Conservation (phyloP, 2,329 filamentous ascomycete genomes). For the Aphanocladium album region DNA sequence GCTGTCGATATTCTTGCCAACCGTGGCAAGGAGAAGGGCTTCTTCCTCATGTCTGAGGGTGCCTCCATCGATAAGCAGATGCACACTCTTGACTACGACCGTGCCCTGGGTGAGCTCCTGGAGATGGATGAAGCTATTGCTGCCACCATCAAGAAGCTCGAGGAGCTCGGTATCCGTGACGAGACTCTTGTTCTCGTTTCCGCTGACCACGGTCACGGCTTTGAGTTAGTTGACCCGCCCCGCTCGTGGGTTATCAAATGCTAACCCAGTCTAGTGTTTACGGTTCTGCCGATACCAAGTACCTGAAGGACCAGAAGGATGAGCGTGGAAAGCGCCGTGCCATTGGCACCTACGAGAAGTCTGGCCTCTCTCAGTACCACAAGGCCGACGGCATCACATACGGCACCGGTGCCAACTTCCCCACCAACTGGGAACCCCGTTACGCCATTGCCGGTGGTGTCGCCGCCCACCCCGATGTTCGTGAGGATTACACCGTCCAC, state of each 20-base stretch:
- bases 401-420: slow-evolving; percentile 70
- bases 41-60: slow-evolving; percentile 84
- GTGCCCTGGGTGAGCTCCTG: slow-evolving; percentile 76
- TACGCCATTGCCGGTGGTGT: slow-evolving; percentile 74
- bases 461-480: slow-evolving; percentile 65
- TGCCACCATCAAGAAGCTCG: slow-evolving; percentile 67
- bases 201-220: slow-evolving; percentile 85
- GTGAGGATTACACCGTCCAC: slow-evolving; percentile 72
- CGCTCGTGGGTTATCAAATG: background rate
- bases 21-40: slow-evolving; percentile 64
- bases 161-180: slow-evolving; percentile 59
- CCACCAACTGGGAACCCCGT: slow-evolving; percentile 77
- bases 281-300: slow-evolving; percentile 75
- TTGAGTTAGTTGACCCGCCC: slow-evolving; percentile 48
- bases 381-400: slow-evolving; percentile 58
- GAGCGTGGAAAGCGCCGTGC: slow-evolving; percentile 72
- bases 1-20: slow-evolving; percentile 72
- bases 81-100: slow-evolving; percentile 80
- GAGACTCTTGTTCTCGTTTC: slow-evolving; percentile 77
- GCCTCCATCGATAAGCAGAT: slow-evolving; percentile 88
- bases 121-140: slow-evolving; percentile 81
- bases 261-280: slow-evolving; percentile 50
- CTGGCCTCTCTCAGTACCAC: slow-evolving; percentile 72
- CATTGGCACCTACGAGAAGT: slow-evolving; percentile 67
- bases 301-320: slow-evolving; percentile 58